Evolutionary conservation across 1,139 yeast genomes (phyloP), one percentile per base, ranked within the genome.

Genomic region (Geotrichum phurueaensis): DNA sequence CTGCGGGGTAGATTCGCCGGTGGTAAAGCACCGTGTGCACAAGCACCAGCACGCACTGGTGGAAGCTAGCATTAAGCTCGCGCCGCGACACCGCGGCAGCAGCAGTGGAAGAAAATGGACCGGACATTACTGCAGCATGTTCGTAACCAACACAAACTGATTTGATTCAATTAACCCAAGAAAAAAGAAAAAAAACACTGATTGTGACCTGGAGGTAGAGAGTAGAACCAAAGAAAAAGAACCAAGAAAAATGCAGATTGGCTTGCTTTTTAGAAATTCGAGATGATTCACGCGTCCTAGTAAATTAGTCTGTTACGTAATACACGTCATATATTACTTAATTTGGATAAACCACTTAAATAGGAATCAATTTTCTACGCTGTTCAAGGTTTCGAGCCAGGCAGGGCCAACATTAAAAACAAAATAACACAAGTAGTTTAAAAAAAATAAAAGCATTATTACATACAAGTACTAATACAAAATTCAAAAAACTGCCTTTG

Each of bases 1-100:
- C 67, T 13, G 52, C 59, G 1, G 78, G 78, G 60, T 77, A 77
- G 1, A 77, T 68, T 4, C 64, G 62, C 23, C 76, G 68, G 18
- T 67, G 64, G 60, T 73, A 74, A 18, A 76, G 65, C 0, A 76
- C 65, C 1, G 72, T 67, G 60, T 77, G 79, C 2, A 73, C 62
- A 45, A 70, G 62, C 0, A 73, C 73, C 9, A 72, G 69, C 23
- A 77, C 62, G 59, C 77, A 76, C 59, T 73, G 74, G 47, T 70
- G 64, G 39, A 75, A 63, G 18, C 72, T 63, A 9, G 22, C 27
- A 13, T 50, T 12, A 7, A 55, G 54, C 9, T 50, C 58, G 2
- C 33, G 52, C 25, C 22, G 51, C 7, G 54, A 39, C 20, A 56
- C 36, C 20, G 52, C 18, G 53, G 22, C 36, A 43, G 20, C n/a